Evolutionary conservation across 345 rosid species (phyloP), one percentile per base, ranked within the genome.

Genomic region (Mangifera indica): DNA sequence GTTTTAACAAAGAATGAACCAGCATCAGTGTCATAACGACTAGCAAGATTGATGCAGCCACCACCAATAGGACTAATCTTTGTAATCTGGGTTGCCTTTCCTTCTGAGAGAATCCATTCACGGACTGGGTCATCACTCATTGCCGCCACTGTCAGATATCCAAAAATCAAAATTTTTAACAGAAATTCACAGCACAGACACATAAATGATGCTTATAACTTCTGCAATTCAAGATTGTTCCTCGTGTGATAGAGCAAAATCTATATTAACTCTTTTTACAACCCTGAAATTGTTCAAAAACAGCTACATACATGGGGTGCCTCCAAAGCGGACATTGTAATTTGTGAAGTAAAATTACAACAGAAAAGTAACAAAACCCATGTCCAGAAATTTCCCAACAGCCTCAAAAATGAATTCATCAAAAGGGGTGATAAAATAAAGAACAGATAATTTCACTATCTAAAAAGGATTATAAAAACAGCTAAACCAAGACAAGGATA

Each of bases 21-120:
- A 51, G 86, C 84, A 84, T 94, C 98, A 4, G 98, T 92, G 10
- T 86, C 91, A 20, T 92, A 94, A 80, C 82, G 88, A 53, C 69
- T 85, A 20, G 98, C 97, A 24, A 80, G 82, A 73, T 89, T 94
- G 72, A 94, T 92, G 79, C 98, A 94, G 74, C 98, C 98, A 51
- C 98, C 98, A 48, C 98, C 98, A 67, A 94, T 29, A n/a, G 97
- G 84, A 79, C 89, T 78, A 54, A 86, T 89, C 77, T 87, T 82
- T 44, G 84, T 88, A 58, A 94, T 92, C 57, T 74, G 70, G 32
- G 84, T 88, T 10, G 97, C 97, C 69, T 90, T 94, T 54, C 99
- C 98, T 81, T 94, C 84, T 1, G 91, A 78, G 22, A 92, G 82
- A 73, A 94, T 94, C 98, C 99, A 92, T 63, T 88, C 90, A 56